Base-by-base conservation (phyloP, 2,329 filamentous ascomycete genomes). In the Paracoccidioides lutzii region DNA sequence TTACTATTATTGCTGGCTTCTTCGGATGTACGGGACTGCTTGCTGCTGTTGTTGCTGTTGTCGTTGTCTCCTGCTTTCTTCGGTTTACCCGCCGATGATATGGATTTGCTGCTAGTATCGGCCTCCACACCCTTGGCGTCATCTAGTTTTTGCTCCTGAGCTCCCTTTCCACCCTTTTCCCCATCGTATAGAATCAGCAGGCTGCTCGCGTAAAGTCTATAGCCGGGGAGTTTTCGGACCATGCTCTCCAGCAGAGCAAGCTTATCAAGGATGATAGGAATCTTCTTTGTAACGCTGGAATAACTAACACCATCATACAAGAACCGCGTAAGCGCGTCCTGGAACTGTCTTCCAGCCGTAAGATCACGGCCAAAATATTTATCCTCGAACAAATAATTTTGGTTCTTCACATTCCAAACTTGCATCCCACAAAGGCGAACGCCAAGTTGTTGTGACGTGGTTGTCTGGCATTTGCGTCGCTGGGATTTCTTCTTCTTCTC, bases 111-210 rank as follows among this genome's bases (percentile, higher is more conserved):
- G 68, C 69, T 14, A 62, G 22, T 22, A 22, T 22, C 22, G 22
- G 22, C 22, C 22, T 22, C 22, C 22, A 22, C 22, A 22, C 22
- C 64, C 55, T 65, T 66, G 35, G 61, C 64, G 48, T 59, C 64
- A 10, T 63, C 55, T 5, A 57, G 61, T 22, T 60, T 55, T 45
- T 66, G 62, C 42, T 59, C 40, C 38, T 62, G 51, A 8, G 60
- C 4, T 5, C 44, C 59, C 45, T 63, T 60, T 30, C 62, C 62
- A 14, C 63, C 56, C 43, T 65, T 69, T 54, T 77, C 89, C n/a
- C 89, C 91, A 66, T 98, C 93, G 65, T 98, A 98, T 57, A 96
- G 85, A 80, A 98, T 90, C 37, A 98, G 79, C 42, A 98, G 78
- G 67, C 90, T 96, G 53, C 90, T 93, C 1, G 91, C 93, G 67